Base-by-base conservation (phyloP, 2,329 filamentous ascomycete species). In the Zalaria obscura region DNA sequence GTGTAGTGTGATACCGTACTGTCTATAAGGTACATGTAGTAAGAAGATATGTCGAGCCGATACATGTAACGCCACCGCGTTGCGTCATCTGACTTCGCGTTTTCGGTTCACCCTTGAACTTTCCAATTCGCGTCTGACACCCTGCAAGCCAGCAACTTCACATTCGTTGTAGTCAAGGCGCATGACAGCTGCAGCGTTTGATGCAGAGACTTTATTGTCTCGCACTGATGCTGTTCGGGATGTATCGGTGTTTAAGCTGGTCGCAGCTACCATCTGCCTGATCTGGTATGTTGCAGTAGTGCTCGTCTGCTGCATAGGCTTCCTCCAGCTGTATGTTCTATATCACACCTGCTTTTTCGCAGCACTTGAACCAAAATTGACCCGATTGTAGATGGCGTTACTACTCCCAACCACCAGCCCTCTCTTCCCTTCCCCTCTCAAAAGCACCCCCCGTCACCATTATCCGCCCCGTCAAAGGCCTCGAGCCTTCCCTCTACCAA, bases 381-480 rank as follows among this genome's bases (percentile, higher is more conserved):
- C 45, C 50, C 49, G 25, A 25, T 25, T 34, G 11, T 48, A 78
- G 75, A 65, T 70, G 70, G 55, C 66, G 67, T 41, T 64, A 74
- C 51, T 77, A 72, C 52, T 69, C 67, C 25, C 58, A 52, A 40
- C 59, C 55, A 35, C 71, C 67, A 38, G 25, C 38, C 4, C 39
- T 38, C 10, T 25, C 45, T 5, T 34, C 36, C 27, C 38, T 50
- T 8, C 64, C 78, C 33, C 8, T 25, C 10, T 42, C 44, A 4
- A 25, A 37, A 5, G 68, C 86, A 3, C 89, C 88, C 10, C 79
- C 85, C 64, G 73, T 98, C 53, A 96, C 91, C 28, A 73, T 94
- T 46, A 87, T 98, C 50, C 83, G 91, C 2, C 93, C 91, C 0
- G 80, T 94, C 49, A 96, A 95, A 63, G 91, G 88, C 46, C 71